phyloP scores from a whole-genome alignment of 345 rosid species.

The Sisymbrium altissimum region DNA sequence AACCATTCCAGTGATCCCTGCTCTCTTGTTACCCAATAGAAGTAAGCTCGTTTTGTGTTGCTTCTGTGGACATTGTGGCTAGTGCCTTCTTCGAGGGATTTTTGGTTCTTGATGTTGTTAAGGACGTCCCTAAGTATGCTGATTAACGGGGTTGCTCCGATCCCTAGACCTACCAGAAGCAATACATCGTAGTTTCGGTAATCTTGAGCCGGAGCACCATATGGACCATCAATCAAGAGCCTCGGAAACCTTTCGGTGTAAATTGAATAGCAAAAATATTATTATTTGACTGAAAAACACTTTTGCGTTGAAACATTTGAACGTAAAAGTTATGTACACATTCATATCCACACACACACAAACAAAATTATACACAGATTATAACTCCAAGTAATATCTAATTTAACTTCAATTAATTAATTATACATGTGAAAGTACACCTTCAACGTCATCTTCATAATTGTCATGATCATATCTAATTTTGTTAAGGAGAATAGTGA shows the following conservation, averaged over 20 bases:
- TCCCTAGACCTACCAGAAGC: constrained; percentile 75
- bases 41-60: constrained; percentile 58
- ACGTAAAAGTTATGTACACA: neutral
- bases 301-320: neutral
- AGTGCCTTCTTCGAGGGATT: constrained; percentile 41
- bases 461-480: no score
- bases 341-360: no score
- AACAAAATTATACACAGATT: neutral
- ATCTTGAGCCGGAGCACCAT: constrained; percentile 86
- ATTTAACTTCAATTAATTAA: no score
- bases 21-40: constrained; percentile 86
- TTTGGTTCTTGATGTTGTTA: constrained; percentile 68
- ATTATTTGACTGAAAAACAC: neutral
- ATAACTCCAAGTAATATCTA: neutral
- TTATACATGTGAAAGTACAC: no score
- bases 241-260: constrained; percentile 55
- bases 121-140: constrained; percentile 77
- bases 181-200: constrained; percentile 71
- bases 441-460: no score
- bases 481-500: no score
- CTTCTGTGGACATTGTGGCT: constrained; percentile 20
- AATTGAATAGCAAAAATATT: neutral
- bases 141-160: constrained; percentile 78
- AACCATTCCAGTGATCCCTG: constrained; percentile 88
- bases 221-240: constrained; percentile 72